These are phyloP conservation scores for Carex pumila DNA, from an alignment of 176 grass and related monocot genomes.

Conservation along the genomic window DNA sequence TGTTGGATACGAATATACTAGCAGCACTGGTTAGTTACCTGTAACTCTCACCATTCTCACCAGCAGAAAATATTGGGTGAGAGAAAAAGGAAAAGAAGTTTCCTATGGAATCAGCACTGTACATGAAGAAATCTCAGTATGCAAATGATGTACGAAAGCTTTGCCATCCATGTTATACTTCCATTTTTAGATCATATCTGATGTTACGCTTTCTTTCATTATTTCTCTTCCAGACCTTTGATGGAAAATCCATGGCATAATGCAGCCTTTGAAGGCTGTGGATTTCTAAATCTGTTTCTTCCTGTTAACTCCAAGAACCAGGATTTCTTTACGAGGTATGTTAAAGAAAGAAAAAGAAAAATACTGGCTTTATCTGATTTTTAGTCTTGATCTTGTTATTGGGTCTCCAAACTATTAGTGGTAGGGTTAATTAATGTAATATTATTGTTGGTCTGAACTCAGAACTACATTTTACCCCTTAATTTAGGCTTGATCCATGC, in stretches of 20 bases:
- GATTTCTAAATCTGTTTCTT: constrained; percentile 88
- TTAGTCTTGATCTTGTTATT: neutral
- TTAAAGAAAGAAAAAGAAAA: constrained; percentile 6
- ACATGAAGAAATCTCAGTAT: neutral
- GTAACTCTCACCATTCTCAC: neutral
- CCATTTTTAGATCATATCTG: neutral
- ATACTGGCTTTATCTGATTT: neutral
- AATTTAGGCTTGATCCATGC: neutral
- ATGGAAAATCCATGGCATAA: constrained; percentile 99
- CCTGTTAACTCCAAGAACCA: constrained; percentile 70
- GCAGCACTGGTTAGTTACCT: neutral
- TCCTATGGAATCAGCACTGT: neutral
- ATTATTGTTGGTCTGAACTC: neutral
- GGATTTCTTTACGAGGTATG: constrained; percentile 72
- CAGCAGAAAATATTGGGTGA: neutral
- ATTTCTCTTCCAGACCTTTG: constrained; percentile 44
- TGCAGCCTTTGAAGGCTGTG: constrained; percentile 88
- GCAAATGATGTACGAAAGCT: neutral
- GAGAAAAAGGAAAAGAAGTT: constrained; percentile 1
- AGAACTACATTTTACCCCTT: neutral
- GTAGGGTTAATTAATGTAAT: no score
- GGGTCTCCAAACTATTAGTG: neutral
- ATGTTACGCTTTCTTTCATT: constrained; percentile 15
- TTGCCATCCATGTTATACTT: neutral
- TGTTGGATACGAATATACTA: neutral